Percentiles rank a stretch among this genome's conserved stretches.
Evolutionary conservation across 2,329 filamentous ascomycete species (phyloP).

Genomic region (Ophiostoma fasciatum): DNA sequence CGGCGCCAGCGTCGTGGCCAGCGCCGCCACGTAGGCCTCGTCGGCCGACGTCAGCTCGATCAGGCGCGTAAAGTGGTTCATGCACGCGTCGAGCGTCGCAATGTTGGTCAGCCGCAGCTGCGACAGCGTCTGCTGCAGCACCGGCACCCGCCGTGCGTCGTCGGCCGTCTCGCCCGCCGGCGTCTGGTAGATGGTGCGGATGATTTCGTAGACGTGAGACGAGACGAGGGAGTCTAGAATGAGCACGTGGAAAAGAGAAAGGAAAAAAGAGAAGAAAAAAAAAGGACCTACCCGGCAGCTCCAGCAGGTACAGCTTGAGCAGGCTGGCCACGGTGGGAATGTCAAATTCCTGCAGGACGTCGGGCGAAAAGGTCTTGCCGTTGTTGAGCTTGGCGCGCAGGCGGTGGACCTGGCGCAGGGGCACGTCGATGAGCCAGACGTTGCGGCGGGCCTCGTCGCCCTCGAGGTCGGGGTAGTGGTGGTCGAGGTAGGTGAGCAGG

Average conservation of each 20-base stretch:
- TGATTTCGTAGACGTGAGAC: conserved; percentile 95
- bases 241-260: conserved; percentile 1
- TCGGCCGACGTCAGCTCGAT: conserved; percentile 95
- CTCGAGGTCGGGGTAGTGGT: conserved; percentile 93
- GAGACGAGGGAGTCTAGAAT: conserved; percentile 99
- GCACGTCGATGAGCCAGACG: conserved; percentile 91
- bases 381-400: conserved; percentile 74
- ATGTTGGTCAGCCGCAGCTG: conserved; percentile 94
- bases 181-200: conserved; percentile 89
- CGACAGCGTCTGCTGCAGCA: conserved; percentile 88
- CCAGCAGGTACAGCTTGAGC: conserved; percentile 85
- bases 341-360: conserved; percentile 75
- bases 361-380: conserved; percentile 61
- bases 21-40: conserved; percentile 62
- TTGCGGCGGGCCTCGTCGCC: conserved; percentile 83
- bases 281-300: conserved; percentile 79
- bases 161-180: conserved; percentile 64
- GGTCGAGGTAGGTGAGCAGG: conserved; percentile 86
- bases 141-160: conserved; percentile 58
- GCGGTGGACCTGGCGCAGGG: conserved; percentile 69
- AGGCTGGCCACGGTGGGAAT: conserved; percentile 87
- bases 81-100: conserved; percentile 93
- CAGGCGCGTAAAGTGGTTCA: conserved; percentile 93
- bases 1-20: conserved; percentile 63
- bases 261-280: background rate